A percentile compares a stretch with the other conserved stretches of the same genome.
phyloP scores from a whole-genome alignment of 441 rosid genomes.

The Gossypium laxum region DNA sequence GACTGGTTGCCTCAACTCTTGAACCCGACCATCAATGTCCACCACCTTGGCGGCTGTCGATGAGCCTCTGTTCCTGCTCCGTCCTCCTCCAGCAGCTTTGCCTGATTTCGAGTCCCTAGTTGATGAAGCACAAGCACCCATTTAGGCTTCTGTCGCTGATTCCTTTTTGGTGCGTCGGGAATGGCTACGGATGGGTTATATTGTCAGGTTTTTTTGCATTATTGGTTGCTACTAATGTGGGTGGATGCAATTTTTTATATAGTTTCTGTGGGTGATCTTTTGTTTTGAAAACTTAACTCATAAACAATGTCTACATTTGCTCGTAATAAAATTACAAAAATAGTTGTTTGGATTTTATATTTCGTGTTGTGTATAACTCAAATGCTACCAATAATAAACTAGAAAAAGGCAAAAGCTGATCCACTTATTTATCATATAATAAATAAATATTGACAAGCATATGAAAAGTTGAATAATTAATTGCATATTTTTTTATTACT shows the following conservation, averaged over 20 bases:
- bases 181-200: neutral
- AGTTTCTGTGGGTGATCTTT: neutral
- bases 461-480: too few relatives aligned
- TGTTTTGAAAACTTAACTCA: neutral
- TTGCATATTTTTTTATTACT: too few relatives aligned
- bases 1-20: constrained; percentile 25
- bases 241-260: neutral
- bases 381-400: too few relatives aligned
- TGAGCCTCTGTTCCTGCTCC: neutral
- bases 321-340: too few relatives aligned
- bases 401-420: neutral
- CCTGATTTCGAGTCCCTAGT: neutral
- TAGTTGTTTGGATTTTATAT: too few relatives aligned
- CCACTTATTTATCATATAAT: neutral
- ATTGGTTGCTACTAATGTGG: neutral
- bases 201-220: neutral
- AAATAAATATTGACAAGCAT: neutral
- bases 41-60: constrained; percentile 17
- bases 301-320: neutral
- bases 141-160: neutral
- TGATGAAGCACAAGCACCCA: constrained; percentile 22
- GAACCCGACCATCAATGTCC: constrained; percentile 22
- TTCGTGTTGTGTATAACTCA: too few relatives aligned
- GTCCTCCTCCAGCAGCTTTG: neutral
- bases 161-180: neutral